phyloP scores from a whole-genome alignment of 768 basidiomycete species.

The Rhodotorula toruloides region DNA sequence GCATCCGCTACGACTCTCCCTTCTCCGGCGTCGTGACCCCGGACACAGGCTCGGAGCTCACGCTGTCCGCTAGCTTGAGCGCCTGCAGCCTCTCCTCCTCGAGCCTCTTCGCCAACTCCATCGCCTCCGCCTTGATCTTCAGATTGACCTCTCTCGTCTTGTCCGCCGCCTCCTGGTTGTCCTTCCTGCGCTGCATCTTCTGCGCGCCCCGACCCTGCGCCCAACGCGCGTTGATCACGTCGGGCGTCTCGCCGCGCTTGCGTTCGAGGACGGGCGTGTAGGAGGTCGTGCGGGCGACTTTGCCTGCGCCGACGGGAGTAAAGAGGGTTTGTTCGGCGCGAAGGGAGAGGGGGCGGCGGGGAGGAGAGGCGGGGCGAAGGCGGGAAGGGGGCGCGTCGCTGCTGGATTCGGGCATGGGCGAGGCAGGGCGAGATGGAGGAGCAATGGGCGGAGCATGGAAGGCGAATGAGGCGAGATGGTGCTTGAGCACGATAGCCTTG shows the following conservation, averaged over 20 bases:
- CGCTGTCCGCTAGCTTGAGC: background rate
- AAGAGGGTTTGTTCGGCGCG: slow-evolving; percentile 52
- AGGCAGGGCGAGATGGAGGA: background rate
- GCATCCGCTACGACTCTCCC: background rate
- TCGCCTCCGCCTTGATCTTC: slow-evolving; percentile 29
- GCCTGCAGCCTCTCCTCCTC: background rate
- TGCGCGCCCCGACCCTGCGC: slow-evolving; percentile 52
- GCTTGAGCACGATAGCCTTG: slow-evolving; percentile 33
- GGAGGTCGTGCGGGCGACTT: slow-evolving; percentile 55
- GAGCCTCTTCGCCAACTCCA: slow-evolving; percentile 2
- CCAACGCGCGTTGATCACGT: slow-evolving; percentile 74
- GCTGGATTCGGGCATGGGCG: background rate
- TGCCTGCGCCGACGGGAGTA: slow-evolving; percentile 60
- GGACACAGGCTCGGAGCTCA: background rate
- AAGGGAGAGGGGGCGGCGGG: background rate
- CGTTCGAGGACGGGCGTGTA: slow-evolving; percentile 66
- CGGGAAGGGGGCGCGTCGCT: background rate
- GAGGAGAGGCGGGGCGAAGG: background rate
- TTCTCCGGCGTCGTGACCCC: background rate
- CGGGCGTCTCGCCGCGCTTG: slow-evolving; percentile 64
- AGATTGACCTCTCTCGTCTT: slow-evolving; percentile 27
- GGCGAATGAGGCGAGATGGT: slow-evolving; percentile 33
- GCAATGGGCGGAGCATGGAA: slow-evolving; percentile 7
- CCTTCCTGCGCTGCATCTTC: slow-evolving; percentile 29
- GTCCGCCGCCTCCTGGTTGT: slow-evolving; percentile 20